Conservation (phyloP, 169 alveolate genomes). For the Plasmodium chabaudi region DNA sequence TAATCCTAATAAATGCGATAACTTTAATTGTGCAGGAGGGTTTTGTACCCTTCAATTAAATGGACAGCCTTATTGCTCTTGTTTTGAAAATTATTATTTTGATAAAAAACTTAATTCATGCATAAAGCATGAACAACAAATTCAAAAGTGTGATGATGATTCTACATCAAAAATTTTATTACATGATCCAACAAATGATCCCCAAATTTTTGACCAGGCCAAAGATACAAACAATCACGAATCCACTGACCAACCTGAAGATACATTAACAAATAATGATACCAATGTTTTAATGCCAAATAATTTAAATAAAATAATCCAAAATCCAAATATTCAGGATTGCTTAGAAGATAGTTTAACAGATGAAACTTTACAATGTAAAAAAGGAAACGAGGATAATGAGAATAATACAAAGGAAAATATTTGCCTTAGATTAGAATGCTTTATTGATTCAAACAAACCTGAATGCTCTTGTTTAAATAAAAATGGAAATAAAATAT, state of each 20-base stretch:
- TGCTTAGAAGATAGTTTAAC: neutral
- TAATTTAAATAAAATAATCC: conserved; percentile 19
- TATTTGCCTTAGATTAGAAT: conserved; percentile 53
- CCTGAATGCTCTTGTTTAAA: conserved; percentile 40
- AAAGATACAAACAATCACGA: neutral
- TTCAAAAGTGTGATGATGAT: neutral
- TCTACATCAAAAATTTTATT: neutral
- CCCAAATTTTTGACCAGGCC: neutral
- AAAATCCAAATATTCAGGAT: neutral
- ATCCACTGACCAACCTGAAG: neutral
- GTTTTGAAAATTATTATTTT: conserved; percentile 56
- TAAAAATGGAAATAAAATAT: conserved; percentile 39
- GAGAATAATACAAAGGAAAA: conserved; percentile 4
- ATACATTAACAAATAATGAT: neutral
- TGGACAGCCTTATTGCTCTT: conserved; percentile 69
- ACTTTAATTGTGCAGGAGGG: conserved; percentile 27
- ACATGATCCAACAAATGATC: neutral
- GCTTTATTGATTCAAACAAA: conserved; percentile 23
- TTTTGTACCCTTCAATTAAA: conserved; percentile 34
- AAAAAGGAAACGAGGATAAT: neutral
- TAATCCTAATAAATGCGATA: conserved; percentile 26
- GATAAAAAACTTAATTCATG: conserved; percentile 31
- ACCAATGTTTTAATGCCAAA: neutral
- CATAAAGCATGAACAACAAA: conserved; percentile 27
- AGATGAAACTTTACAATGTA: neutral